A percentile compares a stretch with the other conserved stretches of the same genome.
These are phyloP conservation scores for Naganishia vishniacii DNA, from an alignment of 768 basidiomycete species.

Conservation along the genomic window DNA sequence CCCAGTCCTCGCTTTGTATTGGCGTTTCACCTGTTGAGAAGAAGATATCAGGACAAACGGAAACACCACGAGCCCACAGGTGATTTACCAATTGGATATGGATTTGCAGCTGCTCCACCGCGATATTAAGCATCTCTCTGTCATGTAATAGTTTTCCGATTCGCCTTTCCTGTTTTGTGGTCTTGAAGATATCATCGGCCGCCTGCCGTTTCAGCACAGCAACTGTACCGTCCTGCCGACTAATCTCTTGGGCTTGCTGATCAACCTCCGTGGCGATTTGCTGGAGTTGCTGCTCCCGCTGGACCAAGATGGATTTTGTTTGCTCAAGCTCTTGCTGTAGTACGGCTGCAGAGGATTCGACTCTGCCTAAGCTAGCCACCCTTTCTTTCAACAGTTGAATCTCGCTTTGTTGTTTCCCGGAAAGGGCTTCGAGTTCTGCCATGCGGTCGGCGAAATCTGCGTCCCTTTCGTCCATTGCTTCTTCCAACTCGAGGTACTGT, in stretches of 20 bases:
- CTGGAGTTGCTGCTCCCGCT: not conserved
- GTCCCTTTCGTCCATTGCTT: slow-evolving; percentile 11
- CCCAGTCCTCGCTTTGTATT: slow-evolving; percentile 16
- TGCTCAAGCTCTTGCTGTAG: not conserved
- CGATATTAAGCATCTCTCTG: slow-evolving; percentile 15
- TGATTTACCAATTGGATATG: slow-evolving; percentile 16
- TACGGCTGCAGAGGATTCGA: not conserved
- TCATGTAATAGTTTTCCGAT: slow-evolving; percentile 13
- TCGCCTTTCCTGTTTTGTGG: slow-evolving; percentile 9
- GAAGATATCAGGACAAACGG: not conserved
- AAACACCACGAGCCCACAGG: too few species aligned
- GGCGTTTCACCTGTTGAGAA: slow-evolving; percentile 9
- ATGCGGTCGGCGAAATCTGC: slow-evolving; percentile 5
- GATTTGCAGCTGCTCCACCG: slow-evolving; percentile 14
- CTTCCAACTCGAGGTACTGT: slow-evolving; percentile 12
- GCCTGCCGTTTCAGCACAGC: not conserved
- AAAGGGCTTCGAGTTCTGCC: not conserved
- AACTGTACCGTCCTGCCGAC: not conserved
- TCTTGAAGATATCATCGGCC: slow-evolving; percentile 6
- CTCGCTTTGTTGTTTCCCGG: not conserved
- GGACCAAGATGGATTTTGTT: not conserved
- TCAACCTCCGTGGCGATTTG: not conserved
- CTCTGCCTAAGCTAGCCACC: not conserved
- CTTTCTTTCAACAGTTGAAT: not conserved
- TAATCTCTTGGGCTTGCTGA: not conserved